Evolutionary conservation across 495 filamentous ascomycete species (phyloP), one percentile per base, ranked within the genome.

Genomic region (Cairneyella variabilis): DNA sequence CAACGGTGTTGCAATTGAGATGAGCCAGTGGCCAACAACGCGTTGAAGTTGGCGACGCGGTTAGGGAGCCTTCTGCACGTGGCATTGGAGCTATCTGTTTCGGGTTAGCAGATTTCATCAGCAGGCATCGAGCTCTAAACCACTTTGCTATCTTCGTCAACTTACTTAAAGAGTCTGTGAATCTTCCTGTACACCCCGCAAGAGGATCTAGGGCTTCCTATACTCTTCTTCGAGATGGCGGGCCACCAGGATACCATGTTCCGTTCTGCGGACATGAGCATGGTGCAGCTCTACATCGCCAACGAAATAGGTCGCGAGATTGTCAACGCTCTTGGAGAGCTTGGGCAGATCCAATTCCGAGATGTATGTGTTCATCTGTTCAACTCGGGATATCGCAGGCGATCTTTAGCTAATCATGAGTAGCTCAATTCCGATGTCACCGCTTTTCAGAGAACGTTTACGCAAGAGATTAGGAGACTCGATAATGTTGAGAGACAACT

Each of bases 221-320:
- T 39, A 37, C 3, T 50, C 45, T 50, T 51, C 48, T 51, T 54
- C 53, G 23, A 45, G 34, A 82, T 82, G 78, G 78, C 71, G 64
- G 71, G 74, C 58, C 64, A 69, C 62, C 75, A 86, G 74, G 91
- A 97, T 72, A 95, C 90, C 71, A 85, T 96, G 76, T 97, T 99
- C 86, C 93, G 95, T 77, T 97, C 95, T 66, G 85, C 90, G 87
- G 91, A 97, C 73, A 99, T 99, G 93, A 95, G 90, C 80, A 84
- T 99, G 82, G 95, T 95, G 67, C 93, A 97, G 81, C 85, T 99
- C 61, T 99, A 97, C 74, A 91, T 97, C 64, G 89, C 93, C 58
- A 97, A 96, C 63, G 93, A 99, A 76, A 97, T 97, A 56, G 91
- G 95, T 60, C 83, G 93, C 68, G 93, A 99, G 76, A 91, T 96